Evolutionary conservation across 345 rosid species (phyloP), one percentile per base, ranked within the genome.

Genomic region (Populus ilicifolia): DNA sequence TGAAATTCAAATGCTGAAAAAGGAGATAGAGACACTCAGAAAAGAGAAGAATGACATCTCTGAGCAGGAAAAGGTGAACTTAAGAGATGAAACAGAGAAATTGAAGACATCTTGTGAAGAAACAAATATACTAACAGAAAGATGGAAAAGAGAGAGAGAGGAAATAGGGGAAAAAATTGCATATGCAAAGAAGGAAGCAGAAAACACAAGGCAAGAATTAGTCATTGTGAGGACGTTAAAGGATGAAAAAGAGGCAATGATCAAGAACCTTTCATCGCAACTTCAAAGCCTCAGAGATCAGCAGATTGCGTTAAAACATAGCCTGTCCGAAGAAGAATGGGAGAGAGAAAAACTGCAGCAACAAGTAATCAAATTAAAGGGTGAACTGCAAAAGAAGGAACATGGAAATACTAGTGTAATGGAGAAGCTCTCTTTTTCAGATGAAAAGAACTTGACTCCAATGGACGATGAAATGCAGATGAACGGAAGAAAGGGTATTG

Each of bases 331-430:
- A 81, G 93, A 89, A 84, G 84, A 90, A 80, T 62, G 70, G 75
- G 93, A 93, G 90, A 93, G 89, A 56, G 87, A 89, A 78, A 84
- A 71, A 30, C 84, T 91, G 81, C 85, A 78, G 70, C 84, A 89
- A 81, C 89, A 88, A 79, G 77, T 90, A 43, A 74, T 80, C 69
- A 82, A 82, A 43, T 79, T 91, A 75, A 88, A 83, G 77, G 85
- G 79, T 18, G 89, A 89, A 59, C 77, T 90, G 8, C 82, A 80
- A 73, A 87, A 83, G 79, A 88, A 82, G 83, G 90, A 89, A 86
- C 88, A 89, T 20, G 87, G 80, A 73, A 78, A 78, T 69, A 67
- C 54, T 46, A 75, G 54, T 46, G 9, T 63, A n/a, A 69, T 48
- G 21, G 78, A 78, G 68, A 65, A 77, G 50, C 67, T 43, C 25